Evolutionary conservation across 257 asterid genomes (phyloP).

Genomic region (Ajuga chamaepitys): DNA sequence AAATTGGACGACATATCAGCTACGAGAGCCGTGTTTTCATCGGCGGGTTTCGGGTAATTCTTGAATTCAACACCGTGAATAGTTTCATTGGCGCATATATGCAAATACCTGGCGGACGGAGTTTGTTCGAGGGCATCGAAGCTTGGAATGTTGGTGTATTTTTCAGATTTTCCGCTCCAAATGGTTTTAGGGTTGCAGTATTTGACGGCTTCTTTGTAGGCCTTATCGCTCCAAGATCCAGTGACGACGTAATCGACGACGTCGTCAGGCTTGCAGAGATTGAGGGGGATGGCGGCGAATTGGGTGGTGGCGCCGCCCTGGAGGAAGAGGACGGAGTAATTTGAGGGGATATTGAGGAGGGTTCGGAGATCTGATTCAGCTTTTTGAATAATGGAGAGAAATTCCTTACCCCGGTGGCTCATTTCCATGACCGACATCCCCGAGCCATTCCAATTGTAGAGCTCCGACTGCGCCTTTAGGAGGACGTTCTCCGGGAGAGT

Average conservation of each 20-base stretch:
- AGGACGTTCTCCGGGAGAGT: slow-evolving; percentile 74
- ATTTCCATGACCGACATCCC: slow-evolving; percentile 96
- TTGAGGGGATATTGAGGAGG: slow-evolving; percentile 47
- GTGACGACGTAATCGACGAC: slow-evolving; percentile 61
- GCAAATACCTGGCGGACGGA: slow-evolving; percentile 57
- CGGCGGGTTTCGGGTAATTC: slow-evolving; percentile 52
- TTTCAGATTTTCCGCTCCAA: slow-evolving; percentile 68
- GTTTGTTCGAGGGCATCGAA: slow-evolving; percentile 46
- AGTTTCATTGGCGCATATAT: slow-evolving; percentile 77
- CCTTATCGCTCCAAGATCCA: slow-evolving; percentile 71
- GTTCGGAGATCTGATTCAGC: slow-evolving; percentile 79
- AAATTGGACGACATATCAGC: slow-evolving; percentile 92
- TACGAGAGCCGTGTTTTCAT: slow-evolving; percentile 34
- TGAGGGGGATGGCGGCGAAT: slow-evolving; percentile 77
- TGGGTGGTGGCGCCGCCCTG: slow-evolving; percentile 97
- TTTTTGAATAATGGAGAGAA: slow-evolving; percentile 69
- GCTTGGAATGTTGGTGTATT: slow-evolving; percentile 52
- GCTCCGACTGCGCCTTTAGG: slow-evolving; percentile 70
- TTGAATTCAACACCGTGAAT: slow-evolving; percentile 86
- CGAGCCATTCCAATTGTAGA: slow-evolving; percentile 62
- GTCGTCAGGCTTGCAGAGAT: slow-evolving; percentile 38
- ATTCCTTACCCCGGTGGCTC: slow-evolving; percentile 91
- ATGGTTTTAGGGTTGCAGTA: slow-evolving; percentile 49
- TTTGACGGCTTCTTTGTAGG: slow-evolving; percentile 51
- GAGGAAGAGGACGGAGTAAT: slow-evolving; percentile 74